Percentiles rank a stretch among this genome's conserved stretches.
Evolutionary conservation across 2,329 filamentous ascomycete genomes (phyloP).

Genomic region (Pyrenophora teres): DNA sequence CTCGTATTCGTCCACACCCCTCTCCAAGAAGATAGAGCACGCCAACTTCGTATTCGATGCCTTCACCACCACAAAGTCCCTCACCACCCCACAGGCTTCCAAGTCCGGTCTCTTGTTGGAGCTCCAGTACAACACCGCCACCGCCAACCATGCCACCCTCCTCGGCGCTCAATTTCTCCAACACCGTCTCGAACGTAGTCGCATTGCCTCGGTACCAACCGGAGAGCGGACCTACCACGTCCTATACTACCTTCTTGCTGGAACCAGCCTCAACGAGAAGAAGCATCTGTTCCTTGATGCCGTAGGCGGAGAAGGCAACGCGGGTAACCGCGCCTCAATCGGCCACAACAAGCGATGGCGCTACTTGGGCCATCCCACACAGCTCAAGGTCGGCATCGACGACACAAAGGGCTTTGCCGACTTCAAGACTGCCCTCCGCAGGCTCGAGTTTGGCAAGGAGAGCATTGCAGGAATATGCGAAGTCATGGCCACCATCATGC

Average conservation of each 20-base stretch:
- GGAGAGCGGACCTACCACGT: conserved; percentile 97
- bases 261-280: conserved; percentile 89
- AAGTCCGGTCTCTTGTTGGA: conserved; percentile 96
- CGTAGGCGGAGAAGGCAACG: conserved; percentile 53
- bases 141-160: conserved; percentile 80
- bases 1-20: conserved; percentile 85
- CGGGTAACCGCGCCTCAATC: conserved; percentile 60
- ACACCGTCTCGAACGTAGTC: conserved; percentile 87
- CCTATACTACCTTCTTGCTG: conserved; percentile 91
- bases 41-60: conserved; percentile 96
- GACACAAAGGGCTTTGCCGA: conserved; percentile 94
- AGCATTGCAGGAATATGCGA: conserved; percentile 98
- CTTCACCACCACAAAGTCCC: conserved; percentile 94
- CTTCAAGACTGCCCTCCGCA: conserved; percentile 93
- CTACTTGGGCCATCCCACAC: conserved; percentile 93
- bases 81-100: conserved; percentile 92
- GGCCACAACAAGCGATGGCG: conserved; percentile 83
- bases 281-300: conserved; percentile 73
- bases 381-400: conserved; percentile 96
- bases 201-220: conserved; percentile 88
- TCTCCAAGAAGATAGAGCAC: conserved; percentile 90
- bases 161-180: conserved; percentile 95
- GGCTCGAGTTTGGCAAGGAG: conserved; percentile 88
- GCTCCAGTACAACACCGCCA: conserved; percentile 91
- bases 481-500: conserved; percentile 89